phyloP scores from a whole-genome alignment of 805 yeast genomes.

The Wickerhamiella hasegawae region DNA sequence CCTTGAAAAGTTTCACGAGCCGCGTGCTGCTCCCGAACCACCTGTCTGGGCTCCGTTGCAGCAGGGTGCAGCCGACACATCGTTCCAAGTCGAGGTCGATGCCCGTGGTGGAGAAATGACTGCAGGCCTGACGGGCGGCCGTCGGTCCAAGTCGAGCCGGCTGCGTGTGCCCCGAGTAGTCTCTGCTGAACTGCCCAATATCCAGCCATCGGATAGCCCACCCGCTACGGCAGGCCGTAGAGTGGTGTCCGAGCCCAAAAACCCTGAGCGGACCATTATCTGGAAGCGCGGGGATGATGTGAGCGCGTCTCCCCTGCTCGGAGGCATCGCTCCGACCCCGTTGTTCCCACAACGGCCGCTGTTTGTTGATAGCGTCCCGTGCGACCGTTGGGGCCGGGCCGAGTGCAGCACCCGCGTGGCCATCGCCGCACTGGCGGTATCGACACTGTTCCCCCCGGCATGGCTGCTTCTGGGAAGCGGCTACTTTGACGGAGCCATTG shows the following conservation, averaged over 20 bases:
- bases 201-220: too few relatives aligned
- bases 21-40: too few relatives aligned
- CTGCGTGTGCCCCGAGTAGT: neutral
- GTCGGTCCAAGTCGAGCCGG: neutral
- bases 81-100: too few relatives aligned
- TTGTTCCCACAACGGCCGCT: slow-evolving; percentile 6
- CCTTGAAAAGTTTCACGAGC: too few relatives aligned
- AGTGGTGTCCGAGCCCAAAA: neutral
- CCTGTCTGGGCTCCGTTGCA: too few relatives aligned
- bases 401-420: slow-evolving; percentile 9
- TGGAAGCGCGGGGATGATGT: slow-evolving; percentile 4
- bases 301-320: slow-evolving; percentile 5
- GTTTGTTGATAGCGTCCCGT: slow-evolving; percentile 3
- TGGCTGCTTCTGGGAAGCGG: slow-evolving; percentile 26
- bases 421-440: slow-evolving; percentile 11
- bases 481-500: slow-evolving; percentile 20
- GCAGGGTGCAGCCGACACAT: too few relatives aligned
- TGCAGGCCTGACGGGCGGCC: neutral
- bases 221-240: too few relatives aligned
- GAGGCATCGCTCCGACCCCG: slow-evolving; percentile 14
- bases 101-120: too few relatives aligned
- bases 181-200: neutral
- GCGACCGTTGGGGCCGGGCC: slow-evolving; percentile 15
- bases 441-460: slow-evolving; percentile 23
- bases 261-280: neutral